Conservation (phyloP, 164 flowering plant genomes). For the Nymphaea thermarum region DNA sequence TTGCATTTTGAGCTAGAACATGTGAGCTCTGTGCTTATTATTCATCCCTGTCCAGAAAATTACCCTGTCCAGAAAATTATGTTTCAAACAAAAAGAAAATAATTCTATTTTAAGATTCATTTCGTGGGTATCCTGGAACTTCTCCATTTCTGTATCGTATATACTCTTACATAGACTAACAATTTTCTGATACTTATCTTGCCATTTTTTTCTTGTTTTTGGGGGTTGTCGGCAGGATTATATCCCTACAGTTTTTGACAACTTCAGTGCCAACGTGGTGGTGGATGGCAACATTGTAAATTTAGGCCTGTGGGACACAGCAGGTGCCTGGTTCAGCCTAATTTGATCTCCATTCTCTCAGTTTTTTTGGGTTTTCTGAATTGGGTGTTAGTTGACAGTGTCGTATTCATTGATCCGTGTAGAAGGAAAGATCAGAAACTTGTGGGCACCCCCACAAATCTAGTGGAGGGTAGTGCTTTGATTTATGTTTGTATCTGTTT, state of each 20-base stretch:
- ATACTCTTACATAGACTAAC: too few relatives aligned
- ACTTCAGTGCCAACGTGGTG: constrained; percentile 95
- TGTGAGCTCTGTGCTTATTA: too few relatives aligned
- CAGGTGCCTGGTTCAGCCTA: constrained; percentile 35
- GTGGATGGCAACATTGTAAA: constrained; percentile 94
- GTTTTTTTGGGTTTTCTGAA: neutral
- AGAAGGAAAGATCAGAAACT: neutral
- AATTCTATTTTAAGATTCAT: too few relatives aligned
- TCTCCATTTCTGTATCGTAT: too few relatives aligned
- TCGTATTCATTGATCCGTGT: neutral
- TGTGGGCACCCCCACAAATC: neutral
- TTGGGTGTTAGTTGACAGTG: neutral
- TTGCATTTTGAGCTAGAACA: too few relatives aligned
- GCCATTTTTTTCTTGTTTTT: neutral
- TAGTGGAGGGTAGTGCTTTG: neutral
- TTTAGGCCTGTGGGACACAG: constrained; percentile 97
- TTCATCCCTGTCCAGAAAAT: too few relatives aligned
- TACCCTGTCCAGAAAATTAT: too few relatives aligned
- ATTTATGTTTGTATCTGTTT: neutral
- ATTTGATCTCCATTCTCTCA: neutral
- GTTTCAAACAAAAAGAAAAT: too few relatives aligned
- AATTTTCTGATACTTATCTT: neutral
- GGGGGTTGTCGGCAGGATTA: constrained; percentile 49
- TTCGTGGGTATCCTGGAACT: too few relatives aligned
- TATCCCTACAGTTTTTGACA: constrained; percentile 91